Base-by-base conservation (phyloP, 768 basidiomycete species). In the Royoungia palumana region DNA sequence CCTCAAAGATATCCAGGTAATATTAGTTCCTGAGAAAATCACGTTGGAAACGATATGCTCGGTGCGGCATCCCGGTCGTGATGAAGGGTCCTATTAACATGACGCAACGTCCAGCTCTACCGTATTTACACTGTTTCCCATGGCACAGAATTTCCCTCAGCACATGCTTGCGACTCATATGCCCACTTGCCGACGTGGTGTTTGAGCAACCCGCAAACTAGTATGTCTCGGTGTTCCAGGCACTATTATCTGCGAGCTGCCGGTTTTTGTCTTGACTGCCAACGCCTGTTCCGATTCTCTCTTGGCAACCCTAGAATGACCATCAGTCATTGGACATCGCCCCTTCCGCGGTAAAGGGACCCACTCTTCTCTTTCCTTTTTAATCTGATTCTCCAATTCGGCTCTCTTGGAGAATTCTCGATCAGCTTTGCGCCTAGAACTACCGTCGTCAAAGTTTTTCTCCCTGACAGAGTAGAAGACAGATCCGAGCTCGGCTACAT, bases 401-500 rank as follows among this genome's bases (percentile, higher is more conserved):
- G 93, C 91, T 63, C 80, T 83, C 70, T 84, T 90, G 22, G 89
- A 91, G 69, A 97, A 96, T 65, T 97, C 94, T 39, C 86, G 79
- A 63, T 94, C 91, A 12, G 89, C 83, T 51, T 81, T 80, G 10
- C 85, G 78, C 42, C 87, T 76, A 49, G 80, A 82, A 16, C 90
- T 87, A 34, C 87, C 75, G 50, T 89, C 94, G 62, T 96, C 94
- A 62, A 98, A 97, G 73, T 91, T 91, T 77, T 96, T 96, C 72
- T 97, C 94, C 64, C 94, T 88, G 44, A 96, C 94, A 21, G 94
- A 94, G 74, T 92, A 98, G 77, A 96, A 97, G 16, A 96, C 93
- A 45, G 90, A 89, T 53, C 94, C 94, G 35, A 96, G 79, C 54
- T 96, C 93, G 59, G 94, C 94, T 93, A 58, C 19, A 52, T 7